phyloP scores from a whole-genome alignment of 2,329 filamentous ascomycete genomes.

The Pseudovirgaria hyperparasitica region DNA sequence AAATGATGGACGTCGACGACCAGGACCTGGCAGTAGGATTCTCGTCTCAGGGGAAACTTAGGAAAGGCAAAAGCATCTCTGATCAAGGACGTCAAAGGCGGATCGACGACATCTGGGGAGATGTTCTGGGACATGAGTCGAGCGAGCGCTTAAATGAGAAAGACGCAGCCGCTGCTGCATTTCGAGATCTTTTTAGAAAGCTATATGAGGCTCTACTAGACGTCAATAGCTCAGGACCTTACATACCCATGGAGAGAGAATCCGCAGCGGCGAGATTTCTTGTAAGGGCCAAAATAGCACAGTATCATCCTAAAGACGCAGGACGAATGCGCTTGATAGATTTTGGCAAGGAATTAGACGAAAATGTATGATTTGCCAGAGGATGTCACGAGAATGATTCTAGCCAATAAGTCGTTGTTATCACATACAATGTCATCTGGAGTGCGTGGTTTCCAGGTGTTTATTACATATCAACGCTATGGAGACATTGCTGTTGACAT shows the following conservation, averaged over 20 bases:
- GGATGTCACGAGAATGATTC: too few species aligned
- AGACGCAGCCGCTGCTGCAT: conserved; percentile 34
- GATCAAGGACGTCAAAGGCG: conserved; percentile 31
- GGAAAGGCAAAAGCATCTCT: conserved; percentile 22
- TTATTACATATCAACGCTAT: too few species aligned
- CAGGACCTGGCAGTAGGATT: conserved; percentile 40
- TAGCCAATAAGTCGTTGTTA: too few species aligned
- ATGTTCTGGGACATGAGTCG: conserved; percentile 11
- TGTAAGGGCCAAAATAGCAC: conserved; percentile 41
- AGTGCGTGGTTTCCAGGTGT: too few species aligned
- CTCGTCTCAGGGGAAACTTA: conserved; percentile 35
- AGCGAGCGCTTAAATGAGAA: conserved; percentile 26
- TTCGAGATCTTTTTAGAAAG: conserved; percentile 33
- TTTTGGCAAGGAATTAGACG: conserved; percentile 32
- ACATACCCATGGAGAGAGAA: conserved; percentile 36
- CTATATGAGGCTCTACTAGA: conserved; percentile 29
- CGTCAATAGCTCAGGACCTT: conserved; percentile 27
- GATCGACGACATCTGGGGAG: conserved; percentile 39
- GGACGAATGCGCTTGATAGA: conserved; percentile 39
- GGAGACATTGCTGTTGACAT: too few species aligned
- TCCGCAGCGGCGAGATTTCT: conserved; percentile 41
- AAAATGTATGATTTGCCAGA: too few species aligned
- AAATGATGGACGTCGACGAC: conserved; percentile 52
- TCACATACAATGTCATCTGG: too few species aligned
- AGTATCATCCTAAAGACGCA: conserved; percentile 43